Evolutionary conservation across 2,329 filamentous ascomycete species (phyloP).

Genomic region (Xylariaceae sp.): DNA sequence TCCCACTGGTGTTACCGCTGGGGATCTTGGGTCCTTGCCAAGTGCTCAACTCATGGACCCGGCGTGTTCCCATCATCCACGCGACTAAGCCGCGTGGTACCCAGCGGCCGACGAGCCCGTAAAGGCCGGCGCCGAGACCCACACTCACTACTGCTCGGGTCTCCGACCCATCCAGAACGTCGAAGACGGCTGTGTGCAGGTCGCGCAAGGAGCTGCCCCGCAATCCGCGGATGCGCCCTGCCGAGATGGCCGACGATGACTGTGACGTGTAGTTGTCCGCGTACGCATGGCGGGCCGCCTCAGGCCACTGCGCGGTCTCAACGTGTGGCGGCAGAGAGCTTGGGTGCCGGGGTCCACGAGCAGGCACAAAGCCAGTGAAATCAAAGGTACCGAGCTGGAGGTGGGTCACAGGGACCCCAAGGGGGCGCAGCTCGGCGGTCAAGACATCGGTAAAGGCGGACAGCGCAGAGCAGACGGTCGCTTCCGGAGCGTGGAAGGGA

Average conservation of each 20-base stretch:
- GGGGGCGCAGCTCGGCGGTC: conserved; percentile 68
- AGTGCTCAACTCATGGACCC: conserved; percentile 50
- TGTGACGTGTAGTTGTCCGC: conserved; percentile 56
- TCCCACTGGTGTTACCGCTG: conserved; percentile 34
- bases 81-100: conserved; percentile 72
- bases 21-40: conserved; percentile 42
- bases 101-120: conserved; percentile 79
- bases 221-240: conserved; percentile 52
- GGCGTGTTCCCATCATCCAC: conserved; percentile 84
- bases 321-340: conserved; percentile 38
- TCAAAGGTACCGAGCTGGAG: conserved; percentile 91
- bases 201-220: conserved; percentile 68
- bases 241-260: conserved; percentile 49
- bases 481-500: conserved; percentile 79
- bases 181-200: conserved; percentile 83
- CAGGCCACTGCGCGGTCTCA: conserved; percentile 60
- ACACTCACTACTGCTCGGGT: conserved; percentile 64
- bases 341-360: conserved; percentile 28
- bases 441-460: conserved; percentile 79
- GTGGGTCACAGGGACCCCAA: conserved; percentile 75
- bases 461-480: conserved; percentile 78
- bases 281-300: conserved; percentile 55
- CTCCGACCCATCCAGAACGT: conserved; percentile 67
- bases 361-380: conserved; percentile 59
- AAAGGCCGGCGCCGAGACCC: conserved; percentile 76